Evolutionary conservation across 2,329 filamentous ascomycete species (phyloP).

Genomic region (Huntiella savannae): DNA sequence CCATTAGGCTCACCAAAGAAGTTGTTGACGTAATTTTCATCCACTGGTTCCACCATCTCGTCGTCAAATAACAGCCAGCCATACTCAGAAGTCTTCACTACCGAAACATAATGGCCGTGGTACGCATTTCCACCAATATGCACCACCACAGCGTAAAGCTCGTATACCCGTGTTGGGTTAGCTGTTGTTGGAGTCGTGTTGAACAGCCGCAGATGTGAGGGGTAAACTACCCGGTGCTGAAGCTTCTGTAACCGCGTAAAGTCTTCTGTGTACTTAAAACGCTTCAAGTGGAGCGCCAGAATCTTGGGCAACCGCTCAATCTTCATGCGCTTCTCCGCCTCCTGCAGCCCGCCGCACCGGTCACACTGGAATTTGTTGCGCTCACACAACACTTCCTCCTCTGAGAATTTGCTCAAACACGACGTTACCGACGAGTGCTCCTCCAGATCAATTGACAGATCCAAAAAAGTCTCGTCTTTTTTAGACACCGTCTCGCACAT

Average conservation of each 20-base stretch:
- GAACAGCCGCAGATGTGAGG: conserved; percentile 88
- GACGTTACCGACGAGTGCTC: conserved; percentile 93
- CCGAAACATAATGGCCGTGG: conserved; percentile 92
- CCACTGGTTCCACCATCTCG: conserved; percentile 94
- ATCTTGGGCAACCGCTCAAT: conserved; percentile 88
- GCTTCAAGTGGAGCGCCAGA: conserved; percentile 78
- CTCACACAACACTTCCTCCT: conserved; percentile 96
- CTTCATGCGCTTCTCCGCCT: conserved; percentile 98
- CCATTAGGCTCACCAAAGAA: conserved; percentile 91
- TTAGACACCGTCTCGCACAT: conserved; percentile 94
- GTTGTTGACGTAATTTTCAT: conserved; percentile 87
- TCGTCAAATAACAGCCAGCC: conserved; percentile 96
- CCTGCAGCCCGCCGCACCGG: conserved; percentile 85
- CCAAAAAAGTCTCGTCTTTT: conserved; percentile 85
- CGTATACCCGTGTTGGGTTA: conserved; percentile 83
- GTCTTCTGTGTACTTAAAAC: conserved; percentile 97
- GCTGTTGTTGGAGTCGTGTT: conserved; percentile 93
- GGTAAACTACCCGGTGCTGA: conserved; percentile 92
- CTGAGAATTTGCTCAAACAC: conserved; percentile 86
- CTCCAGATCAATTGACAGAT: conserved; percentile 87
- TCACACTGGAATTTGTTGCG: conserved; percentile 98
- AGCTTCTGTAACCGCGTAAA: conserved; percentile 85
- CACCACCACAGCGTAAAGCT: conserved; percentile 90
- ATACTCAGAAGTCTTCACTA: conserved; percentile 90
- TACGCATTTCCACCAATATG: conserved; percentile 95